These are phyloP conservation scores for Graphilbum sp. DNA, from an alignment of 2,329 filamentous ascomycete genomes.

Conservation along the genomic window DNA sequence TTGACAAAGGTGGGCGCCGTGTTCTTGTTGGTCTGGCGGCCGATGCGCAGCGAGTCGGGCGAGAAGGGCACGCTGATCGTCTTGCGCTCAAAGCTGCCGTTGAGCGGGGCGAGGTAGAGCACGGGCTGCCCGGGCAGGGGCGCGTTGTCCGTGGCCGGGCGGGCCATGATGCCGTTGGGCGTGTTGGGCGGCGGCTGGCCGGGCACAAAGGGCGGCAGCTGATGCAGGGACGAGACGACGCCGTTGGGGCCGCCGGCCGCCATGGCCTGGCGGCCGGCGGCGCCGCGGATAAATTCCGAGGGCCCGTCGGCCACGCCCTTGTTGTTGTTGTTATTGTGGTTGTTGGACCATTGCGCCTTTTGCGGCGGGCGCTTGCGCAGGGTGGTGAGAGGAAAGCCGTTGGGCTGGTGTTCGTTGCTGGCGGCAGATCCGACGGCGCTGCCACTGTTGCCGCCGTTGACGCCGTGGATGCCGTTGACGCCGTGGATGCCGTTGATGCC, in stretches of 20 bases:
- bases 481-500: not conserved
- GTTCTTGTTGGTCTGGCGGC: constrained; percentile 92
- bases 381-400: constrained; percentile 32
- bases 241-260: constrained; percentile 26
- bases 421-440: constrained; percentile 13
- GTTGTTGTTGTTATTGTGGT: constrained; percentile 13
- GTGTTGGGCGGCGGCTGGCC: constrained; percentile 21
- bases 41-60: constrained; percentile 89
- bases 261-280: constrained; percentile 20
- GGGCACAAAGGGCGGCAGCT: constrained; percentile 21
- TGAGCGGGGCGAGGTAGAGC: constrained; percentile 74
- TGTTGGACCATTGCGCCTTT: constrained; percentile 32
- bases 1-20: constrained; percentile 82
- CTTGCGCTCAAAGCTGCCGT: constrained; percentile 93
- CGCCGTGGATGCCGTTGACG: no score
- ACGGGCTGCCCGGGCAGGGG: constrained; percentile 52
- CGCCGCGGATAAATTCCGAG: constrained; percentile 28
- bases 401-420: constrained; percentile 24
- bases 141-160: constrained; percentile 41
- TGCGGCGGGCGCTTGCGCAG: constrained; percentile 31
- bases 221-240: constrained; percentile 18
- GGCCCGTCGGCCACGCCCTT: constrained; percentile 30
- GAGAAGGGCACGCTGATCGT: constrained; percentile 85
- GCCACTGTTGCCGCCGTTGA: no score
- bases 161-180: constrained; percentile 32